Evolutionary conservation across 345 rosid genomes (phyloP).

Genomic region (Mangifera indica): DNA sequence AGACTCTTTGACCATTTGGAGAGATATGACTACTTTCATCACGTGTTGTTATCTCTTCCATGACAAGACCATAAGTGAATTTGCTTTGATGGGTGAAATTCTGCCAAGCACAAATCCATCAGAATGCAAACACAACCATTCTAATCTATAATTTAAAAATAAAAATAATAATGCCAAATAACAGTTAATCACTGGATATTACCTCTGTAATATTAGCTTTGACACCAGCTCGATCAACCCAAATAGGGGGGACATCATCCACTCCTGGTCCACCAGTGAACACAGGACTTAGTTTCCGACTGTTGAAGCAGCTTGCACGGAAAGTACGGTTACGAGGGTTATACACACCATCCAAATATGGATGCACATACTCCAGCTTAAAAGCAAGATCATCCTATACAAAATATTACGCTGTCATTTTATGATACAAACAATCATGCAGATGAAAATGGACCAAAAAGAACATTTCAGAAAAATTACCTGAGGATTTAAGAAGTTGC

Average conservation of each 20-base stretch:
- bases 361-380: constrained; percentile 97
- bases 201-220: constrained; percentile 98
- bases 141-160: background rate
- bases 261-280: constrained; percentile 98
- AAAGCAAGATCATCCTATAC: constrained; percentile 95
- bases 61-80: constrained; percentile 93
- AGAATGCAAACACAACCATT: constrained; percentile 13
- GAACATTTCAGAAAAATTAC: constrained; percentile 33
- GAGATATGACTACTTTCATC: constrained; percentile 95
- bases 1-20: constrained; percentile 81
- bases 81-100: constrained; percentile 97
- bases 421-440: background rate
- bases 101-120: constrained; percentile 37
- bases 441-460: background rate
- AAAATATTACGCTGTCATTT: constrained; percentile 14
- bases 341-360: constrained; percentile 84
- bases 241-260: constrained; percentile 97
- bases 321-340: constrained; percentile 83
- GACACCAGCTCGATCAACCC: constrained; percentile 97
- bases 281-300: constrained; percentile 94
- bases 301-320: constrained; percentile 87
- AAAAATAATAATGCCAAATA: background rate
- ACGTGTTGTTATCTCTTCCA: constrained; percentile 98
- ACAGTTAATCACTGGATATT: constrained; percentile 17
- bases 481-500: constrained; percentile 94